Evolutionary conservation across 495 filamentous ascomycete species (phyloP), one percentile per base, ranked within the genome.

Genomic region (Lepidopterella palustris): DNA sequence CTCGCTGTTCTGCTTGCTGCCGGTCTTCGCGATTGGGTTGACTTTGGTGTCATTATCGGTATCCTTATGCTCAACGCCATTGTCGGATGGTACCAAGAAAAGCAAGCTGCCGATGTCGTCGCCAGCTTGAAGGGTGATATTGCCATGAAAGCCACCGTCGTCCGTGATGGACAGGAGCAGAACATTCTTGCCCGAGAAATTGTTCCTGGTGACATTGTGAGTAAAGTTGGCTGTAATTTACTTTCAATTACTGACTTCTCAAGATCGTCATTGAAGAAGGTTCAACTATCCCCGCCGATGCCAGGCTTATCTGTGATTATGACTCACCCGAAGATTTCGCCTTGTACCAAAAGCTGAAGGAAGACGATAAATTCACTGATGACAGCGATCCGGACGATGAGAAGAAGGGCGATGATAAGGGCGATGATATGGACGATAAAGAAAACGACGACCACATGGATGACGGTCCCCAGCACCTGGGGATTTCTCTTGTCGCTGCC

Each of bases 71-170:
- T 92, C 58, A 92, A 92, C 76, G 88, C 88, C n/a, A 72, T 78
- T 51, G 87, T 90, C 70, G 87, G 87, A 77, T 92, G 87, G 82
- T 92, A 90, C 73, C 87, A 92, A 72, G 88, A 92, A 73, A 90
- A 89, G 76, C 86, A 89, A 76, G 88, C 88, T 60, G 87, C 86
- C 60, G 88, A 92, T 73, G 86, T 92, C 66, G 88, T 92, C 60
- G 86, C 87, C 57, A 82, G 77, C 58, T 76, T 92, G 42, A 90
- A 89, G 76, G 88, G 88, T 78, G 87, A 90, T 67, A 92, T 92
- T 71, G 87, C 88, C 60, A 87, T 92, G 84, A 84, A 82, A 72
- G 82, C 86, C 53, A 75, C 77, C 65, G 86, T 89, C 67, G 70
- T 90, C 60, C 86, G 87, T 65, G 79, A 89, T 72, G 87, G 87